A percentile compares a stretch with the other conserved stretches of the same genome.
phyloP scores from a whole-genome alignment of 2,329 filamentous ascomycete species.

The Pseudogymnoascus sp. region DNA sequence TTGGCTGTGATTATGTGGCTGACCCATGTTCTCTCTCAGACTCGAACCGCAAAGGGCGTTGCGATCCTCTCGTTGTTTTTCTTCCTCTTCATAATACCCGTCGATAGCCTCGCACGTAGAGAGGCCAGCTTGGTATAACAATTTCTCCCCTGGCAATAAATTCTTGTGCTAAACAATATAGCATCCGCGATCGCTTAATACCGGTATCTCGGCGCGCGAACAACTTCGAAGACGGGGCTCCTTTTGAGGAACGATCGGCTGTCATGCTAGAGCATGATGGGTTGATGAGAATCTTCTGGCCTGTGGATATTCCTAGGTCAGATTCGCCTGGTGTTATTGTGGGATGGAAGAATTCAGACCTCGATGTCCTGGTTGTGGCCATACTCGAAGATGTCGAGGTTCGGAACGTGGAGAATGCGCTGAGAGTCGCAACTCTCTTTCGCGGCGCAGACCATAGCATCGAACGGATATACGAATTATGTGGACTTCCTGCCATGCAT shows the following conservation, averaged over 20 bases:
- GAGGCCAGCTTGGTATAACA: constrained; percentile 70
- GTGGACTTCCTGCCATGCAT: constrained; percentile 73
- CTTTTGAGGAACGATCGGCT: constrained; percentile 54
- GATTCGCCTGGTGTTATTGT: constrained; percentile 77
- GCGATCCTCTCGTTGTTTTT: constrained; percentile 76
- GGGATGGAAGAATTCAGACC: constrained; percentile 87
- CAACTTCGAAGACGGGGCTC: constrained; percentile 90
- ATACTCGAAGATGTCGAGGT: constrained; percentile 80
- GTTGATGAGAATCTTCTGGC: constrained; percentile 98
- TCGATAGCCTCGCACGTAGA: constrained; percentile 71
- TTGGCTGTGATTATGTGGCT: constrained; percentile 4
- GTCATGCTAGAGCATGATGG: constrained; percentile 72
- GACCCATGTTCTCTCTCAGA: constrained; percentile 41
- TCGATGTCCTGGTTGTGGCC: constrained; percentile 84
- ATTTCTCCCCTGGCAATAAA: constrained; percentile 18
- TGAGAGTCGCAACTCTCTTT: constrained; percentile 76
- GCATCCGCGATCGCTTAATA: constrained; percentile 73
- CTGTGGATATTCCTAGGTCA: constrained; percentile 70
- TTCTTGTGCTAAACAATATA: constrained; percentile 33
- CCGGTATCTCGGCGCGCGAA: constrained; percentile 88
- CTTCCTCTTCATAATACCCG: constrained; percentile 73
- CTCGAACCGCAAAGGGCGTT: constrained; percentile 80
- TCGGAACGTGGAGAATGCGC: constrained; percentile 76
- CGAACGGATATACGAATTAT: constrained; percentile 73
- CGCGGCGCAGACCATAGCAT: constrained; percentile 75